Base-by-base conservation (phyloP, 2,329 filamentous ascomycete genomes). In the Fusarium caatingaense region DNA sequence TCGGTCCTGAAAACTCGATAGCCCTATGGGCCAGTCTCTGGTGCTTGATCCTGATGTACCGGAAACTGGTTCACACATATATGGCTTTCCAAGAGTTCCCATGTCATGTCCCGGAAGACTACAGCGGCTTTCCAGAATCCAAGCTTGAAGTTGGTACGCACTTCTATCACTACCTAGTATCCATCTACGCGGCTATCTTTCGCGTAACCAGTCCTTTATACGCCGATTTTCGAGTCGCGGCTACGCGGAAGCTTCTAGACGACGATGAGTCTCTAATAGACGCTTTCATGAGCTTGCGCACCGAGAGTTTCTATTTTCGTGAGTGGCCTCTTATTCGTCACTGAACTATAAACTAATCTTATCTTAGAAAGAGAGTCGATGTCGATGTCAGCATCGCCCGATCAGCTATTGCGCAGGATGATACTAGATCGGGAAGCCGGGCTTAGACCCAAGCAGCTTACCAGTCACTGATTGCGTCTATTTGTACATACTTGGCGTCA, bases 221-320 rank as follows among this genome's bases (percentile, higher is more conserved):
- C 54, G 69, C 74, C 50, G 73, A 76, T 60, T 68, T 76, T 21
- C 60, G 74, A 13, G 47, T 75, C 44, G 62, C 64, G 20, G 56
- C 66, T 25, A 75, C 71, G 30, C 72, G 74, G 32, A 64, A 68
- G 57, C 57, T 76, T 8, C 57, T 76, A 16, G 64, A 72, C 16
- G 62, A 74, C 37, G 74, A 75, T 23, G 68, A 72, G 20, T 64
- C 64, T 44, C 64, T 76, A 13, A 53, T 76, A 23, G 64, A 53
- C 53, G 64, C 73, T 13, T 76, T 76, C 42, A 69, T 76, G 62
- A 76, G 70, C 47, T 59, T 76, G 44, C 73, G 73, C 28, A 76
- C 74, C 3, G 74, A 76, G 44, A 76, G 74, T 46, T 76, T 76
- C 62, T 76, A 76, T 55, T 75, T 76, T 41, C 74, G 74, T 76